These are phyloP conservation scores for Aspergillus terreus DNA, from an alignment of 2,329 filamentous ascomycete genomes.

Conservation along the genomic window DNA sequence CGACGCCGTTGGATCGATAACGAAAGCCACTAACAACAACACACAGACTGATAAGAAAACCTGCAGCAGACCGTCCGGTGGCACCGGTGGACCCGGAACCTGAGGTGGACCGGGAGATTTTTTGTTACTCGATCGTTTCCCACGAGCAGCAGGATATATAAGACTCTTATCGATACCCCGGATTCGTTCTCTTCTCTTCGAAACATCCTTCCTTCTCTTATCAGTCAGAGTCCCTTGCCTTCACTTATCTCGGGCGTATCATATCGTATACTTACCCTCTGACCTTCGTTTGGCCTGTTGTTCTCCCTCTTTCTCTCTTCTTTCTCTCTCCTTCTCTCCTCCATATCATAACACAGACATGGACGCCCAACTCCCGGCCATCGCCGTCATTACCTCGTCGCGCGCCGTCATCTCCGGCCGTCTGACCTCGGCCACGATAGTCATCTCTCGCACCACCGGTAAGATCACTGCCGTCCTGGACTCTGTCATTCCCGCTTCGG, in stretches of 20 bases:
- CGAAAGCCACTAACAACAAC: no score
- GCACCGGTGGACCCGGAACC: constrained; percentile 7
- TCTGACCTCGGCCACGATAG: constrained; percentile 77
- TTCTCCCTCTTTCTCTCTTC: constrained; percentile 3
- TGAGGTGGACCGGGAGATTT: neutral
- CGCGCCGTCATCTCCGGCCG: constrained; percentile 74
- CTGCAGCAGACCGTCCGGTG: constrained; percentile 1
- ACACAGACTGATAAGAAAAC: neutral
- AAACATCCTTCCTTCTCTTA: constrained; percentile 2
- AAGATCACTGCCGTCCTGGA: constrained; percentile 77
- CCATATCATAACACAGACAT: constrained; percentile 18
- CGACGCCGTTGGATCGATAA: neutral
- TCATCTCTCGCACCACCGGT: constrained; percentile 72
- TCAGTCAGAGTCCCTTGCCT: constrained; percentile 7
- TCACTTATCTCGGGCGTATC: constrained; percentile 1
- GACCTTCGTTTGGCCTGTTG: neutral
- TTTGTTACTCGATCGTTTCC: constrained; percentile 8
- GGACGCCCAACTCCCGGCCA: constrained; percentile 36
- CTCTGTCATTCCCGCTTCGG: constrained; percentile 67
- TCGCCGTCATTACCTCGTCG: constrained; percentile 78
- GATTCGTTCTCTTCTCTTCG: constrained; percentile 1
- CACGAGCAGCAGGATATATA: constrained; percentile 1
- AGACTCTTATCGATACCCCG: constrained; percentile 8
- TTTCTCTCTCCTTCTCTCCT: constrained; percentile 14
- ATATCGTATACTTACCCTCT: constrained; percentile 2